phyloP scores from a whole-genome alignment of 2,329 filamentous ascomycete genomes.

The Arthrobotrys conoides region DNA sequence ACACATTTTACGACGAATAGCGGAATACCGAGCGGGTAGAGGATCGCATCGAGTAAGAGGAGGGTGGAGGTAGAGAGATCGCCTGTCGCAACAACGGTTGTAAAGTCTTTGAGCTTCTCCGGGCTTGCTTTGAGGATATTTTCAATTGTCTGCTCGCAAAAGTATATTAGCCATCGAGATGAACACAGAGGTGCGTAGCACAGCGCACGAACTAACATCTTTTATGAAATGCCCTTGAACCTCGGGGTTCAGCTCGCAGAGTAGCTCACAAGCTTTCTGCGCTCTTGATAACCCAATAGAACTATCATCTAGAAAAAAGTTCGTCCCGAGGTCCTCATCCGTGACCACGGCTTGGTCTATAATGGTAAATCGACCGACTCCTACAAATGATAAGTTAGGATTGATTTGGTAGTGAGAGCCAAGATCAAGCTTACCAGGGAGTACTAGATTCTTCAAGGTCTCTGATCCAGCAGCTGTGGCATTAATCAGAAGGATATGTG shows the following conservation, averaged over 20 bases:
- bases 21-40: constrained; percentile 72
- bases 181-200: neutral
- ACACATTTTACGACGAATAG: constrained; percentile 87
- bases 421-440: constrained; percentile 76
- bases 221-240: constrained; percentile 81
- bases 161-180: constrained; percentile 26
- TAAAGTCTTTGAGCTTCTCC: constrained; percentile 49
- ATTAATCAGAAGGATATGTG: constrained; percentile 92
- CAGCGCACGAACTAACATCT: constrained; percentile 68
- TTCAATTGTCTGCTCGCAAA: constrained; percentile 23
- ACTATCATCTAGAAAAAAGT: constrained; percentile 92
- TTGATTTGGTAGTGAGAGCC: neutral
- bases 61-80: constrained; percentile 61
- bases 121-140: constrained; percentile 41
- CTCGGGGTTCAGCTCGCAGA: constrained; percentile 92
- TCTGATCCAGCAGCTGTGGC: constrained; percentile 90
- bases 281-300: constrained; percentile 84
- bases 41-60: constrained; percentile 55
- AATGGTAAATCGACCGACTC: constrained; percentile 92
- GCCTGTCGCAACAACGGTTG: constrained; percentile 50
- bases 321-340: constrained; percentile 89
- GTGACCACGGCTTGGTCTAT: constrained; percentile 83
- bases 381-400: constrained; percentile 66
- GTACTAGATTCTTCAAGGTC: constrained; percentile 94
- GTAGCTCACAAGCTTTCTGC: constrained; percentile 80